Conservation (phyloP, 176 grass and related monocot genomes). For the Tuctoria greenei region DNA sequence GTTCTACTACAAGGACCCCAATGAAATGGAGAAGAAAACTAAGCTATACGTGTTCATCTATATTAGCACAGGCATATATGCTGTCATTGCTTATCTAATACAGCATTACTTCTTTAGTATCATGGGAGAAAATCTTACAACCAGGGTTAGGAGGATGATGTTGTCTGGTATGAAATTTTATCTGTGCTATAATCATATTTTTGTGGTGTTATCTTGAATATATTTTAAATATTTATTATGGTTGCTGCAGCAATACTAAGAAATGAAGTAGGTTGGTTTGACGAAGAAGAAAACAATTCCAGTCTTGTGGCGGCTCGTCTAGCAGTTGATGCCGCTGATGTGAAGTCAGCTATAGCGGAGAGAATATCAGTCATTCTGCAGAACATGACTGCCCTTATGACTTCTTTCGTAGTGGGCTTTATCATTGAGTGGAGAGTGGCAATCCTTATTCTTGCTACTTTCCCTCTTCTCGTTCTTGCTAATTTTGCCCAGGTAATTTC, state of each 20-base stretch:
- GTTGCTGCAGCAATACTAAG: constrained; percentile 77
- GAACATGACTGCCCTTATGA: constrained; percentile 85
- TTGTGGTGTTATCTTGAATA: constrained; percentile 10
- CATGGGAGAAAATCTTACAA: constrained; percentile 99
- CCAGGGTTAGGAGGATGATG: constrained; percentile 95
- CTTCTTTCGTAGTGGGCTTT: constrained; percentile 91
- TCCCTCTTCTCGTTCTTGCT: constrained; percentile 93
- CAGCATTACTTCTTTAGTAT: constrained; percentile 99
- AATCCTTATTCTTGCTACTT: constrained; percentile 87
- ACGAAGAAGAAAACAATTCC: constrained; percentile 96
- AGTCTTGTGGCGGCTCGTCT: constrained; percentile 86
- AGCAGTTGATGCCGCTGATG: constrained; percentile 89
- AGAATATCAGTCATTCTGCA: constrained; percentile 97
- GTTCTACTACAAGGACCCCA: constrained; percentile 86
- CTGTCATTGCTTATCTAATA: constrained; percentile 82
- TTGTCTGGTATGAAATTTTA: constrained; percentile 65
- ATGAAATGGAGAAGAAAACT: constrained; percentile 86
- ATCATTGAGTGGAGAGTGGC: constrained; percentile 94
- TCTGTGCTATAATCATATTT: background rate
- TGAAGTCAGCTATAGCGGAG: constrained; percentile 90
- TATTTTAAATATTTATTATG: background rate
- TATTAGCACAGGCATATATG: constrained; percentile 90
- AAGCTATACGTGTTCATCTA: constrained; percentile 95
- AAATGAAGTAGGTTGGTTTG: constrained; percentile 98
- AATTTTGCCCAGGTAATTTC: constrained; percentile 85